Conservation (phyloP, 805 yeast species). For the Starmerella khaoyaiensis region DNA sequence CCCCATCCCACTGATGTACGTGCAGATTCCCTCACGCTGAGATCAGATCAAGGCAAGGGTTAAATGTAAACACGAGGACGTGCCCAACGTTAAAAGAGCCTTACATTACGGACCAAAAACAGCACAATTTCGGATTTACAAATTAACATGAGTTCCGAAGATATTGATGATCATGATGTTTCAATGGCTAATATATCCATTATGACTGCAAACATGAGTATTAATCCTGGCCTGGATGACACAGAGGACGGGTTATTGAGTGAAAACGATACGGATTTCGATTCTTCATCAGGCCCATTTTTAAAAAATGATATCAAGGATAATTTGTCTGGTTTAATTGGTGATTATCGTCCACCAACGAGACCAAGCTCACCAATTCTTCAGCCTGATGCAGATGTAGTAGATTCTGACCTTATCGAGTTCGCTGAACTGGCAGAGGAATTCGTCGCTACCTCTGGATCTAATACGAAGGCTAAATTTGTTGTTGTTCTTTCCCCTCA, state of each 20-base stretch:
- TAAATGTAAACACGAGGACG: too few species aligned
- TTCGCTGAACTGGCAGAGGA: slow-evolving; percentile 2
- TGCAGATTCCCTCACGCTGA: too few species aligned
- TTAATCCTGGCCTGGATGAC: slow-evolving; percentile 2
- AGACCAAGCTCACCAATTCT: neutral
- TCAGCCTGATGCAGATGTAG: neutral
- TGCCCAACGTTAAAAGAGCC: too few species aligned
- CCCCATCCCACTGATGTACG: too few species aligned
- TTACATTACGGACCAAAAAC: too few species aligned
- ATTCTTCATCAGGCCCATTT: neutral
- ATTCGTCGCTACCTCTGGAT: neutral
- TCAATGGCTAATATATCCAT: slow-evolving; percentile 2
- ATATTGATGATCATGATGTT: slow-evolving; percentile 1
- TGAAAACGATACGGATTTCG: neutral
- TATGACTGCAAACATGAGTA: slow-evolving; percentile 10
- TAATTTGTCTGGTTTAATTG: too few species aligned
- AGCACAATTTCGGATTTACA: too few species aligned
- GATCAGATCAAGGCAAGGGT: too few species aligned
- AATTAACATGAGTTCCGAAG: too few species aligned
- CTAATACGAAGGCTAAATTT: slow-evolving; percentile 5
- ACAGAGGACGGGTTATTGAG: neutral
- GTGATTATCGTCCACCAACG: neutral
- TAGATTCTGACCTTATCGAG: slow-evolving; percentile 1
- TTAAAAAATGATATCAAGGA: too few species aligned
- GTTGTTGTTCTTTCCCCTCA: slow-evolving; percentile 50